Evolutionary conservation across 2,329 filamentous ascomycete species (phyloP).

Genomic region (Drechslerella coelobrocha): DNA sequence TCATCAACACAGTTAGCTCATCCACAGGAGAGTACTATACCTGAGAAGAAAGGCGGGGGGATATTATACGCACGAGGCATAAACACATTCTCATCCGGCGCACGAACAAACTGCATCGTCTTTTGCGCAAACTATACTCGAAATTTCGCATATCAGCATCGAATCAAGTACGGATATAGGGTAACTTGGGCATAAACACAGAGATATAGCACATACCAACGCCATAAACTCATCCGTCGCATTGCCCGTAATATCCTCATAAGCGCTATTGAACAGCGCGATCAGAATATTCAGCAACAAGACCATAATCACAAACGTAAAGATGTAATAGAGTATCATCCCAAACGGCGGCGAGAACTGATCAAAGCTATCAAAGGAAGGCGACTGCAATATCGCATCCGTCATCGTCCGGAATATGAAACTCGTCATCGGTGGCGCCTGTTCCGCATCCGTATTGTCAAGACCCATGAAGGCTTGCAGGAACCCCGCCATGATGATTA

Average conservation of each 20-base stretch:
- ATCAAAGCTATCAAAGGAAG: constrained; percentile 87
- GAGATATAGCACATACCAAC: constrained; percentile 59
- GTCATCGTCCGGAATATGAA: constrained; percentile 84
- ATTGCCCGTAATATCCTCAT: constrained; percentile 91
- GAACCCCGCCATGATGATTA: constrained; percentile 84
- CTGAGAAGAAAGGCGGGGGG: background rate
- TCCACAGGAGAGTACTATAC: background rate
- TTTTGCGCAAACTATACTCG: constrained; percentile 74
- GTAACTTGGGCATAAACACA: background rate
- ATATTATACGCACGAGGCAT: constrained; percentile 70
- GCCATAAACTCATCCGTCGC: constrained; percentile 95
- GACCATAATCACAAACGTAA: constrained; percentile 97
- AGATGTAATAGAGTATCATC: constrained; percentile 93
- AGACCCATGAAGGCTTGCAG: constrained; percentile 93
- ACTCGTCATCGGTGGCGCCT: constrained; percentile 67
- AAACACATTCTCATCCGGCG: constrained; percentile 97
- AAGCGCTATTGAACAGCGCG: constrained; percentile 94
- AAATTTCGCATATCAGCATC: background rate
- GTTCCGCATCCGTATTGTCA: constrained; percentile 67
- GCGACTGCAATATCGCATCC: constrained; percentile 88
- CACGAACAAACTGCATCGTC: constrained; percentile 94
- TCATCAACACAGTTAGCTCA: constrained; percentile 9
- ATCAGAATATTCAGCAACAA: constrained; percentile 89
- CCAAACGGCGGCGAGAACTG: constrained; percentile 91
- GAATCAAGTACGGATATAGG: constrained; percentile 20